Conservation (phyloP, 2,329 filamentous ascomycete genomes). For the Aspergillus ochraceoroseus region DNA sequence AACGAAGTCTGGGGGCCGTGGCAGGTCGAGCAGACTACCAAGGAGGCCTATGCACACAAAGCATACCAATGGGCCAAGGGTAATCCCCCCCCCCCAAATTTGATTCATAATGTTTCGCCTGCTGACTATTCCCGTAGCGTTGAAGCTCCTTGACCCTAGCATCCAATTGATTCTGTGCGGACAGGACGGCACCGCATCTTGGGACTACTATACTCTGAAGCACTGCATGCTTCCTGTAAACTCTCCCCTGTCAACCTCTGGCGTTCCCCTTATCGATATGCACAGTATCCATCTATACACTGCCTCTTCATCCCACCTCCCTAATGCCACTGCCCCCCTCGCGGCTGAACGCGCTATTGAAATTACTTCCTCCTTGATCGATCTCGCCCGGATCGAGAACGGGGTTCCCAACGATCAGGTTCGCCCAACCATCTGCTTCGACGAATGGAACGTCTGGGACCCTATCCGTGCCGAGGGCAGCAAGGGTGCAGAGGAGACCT, state of each 20-base stretch:
- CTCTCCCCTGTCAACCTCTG: slow-evolving; percentile 38
- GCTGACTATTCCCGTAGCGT: slow-evolving; percentile 24
- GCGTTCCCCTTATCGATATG: slow-evolving; percentile 61
- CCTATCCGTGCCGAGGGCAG: slow-evolving; percentile 66
- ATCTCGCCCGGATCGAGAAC: slow-evolving; percentile 68
- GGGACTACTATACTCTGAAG: slow-evolving; percentile 70
- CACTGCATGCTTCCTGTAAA: slow-evolving; percentile 56
- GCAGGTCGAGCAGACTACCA: slow-evolving; percentile 57
- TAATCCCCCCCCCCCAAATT: slow-evolving; percentile 8
- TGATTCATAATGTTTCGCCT: not conserved
- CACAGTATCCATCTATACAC: slow-evolving; percentile 79
- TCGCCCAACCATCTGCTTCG: slow-evolving; percentile 69
- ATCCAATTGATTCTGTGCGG: slow-evolving; percentile 70
- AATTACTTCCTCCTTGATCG: slow-evolving; percentile 63
- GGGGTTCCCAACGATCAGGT: slow-evolving; percentile 52
- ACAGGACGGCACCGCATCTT: slow-evolving; percentile 61
- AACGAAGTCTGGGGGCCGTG: slow-evolving; percentile 64
- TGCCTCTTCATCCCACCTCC: slow-evolving; percentile 51
- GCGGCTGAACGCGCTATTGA: slow-evolving; percentile 70
- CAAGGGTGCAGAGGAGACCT: slow-evolving; percentile 65
- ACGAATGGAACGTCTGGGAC: slow-evolving; percentile 84
- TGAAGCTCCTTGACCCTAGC: slow-evolving; percentile 55
- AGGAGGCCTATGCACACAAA: slow-evolving; percentile 55
- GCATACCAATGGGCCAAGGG: slow-evolving; percentile 58
- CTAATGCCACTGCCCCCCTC: slow-evolving; percentile 59